Percentiles rank a stretch among this genome's conserved stretches.
phyloP scores from a whole-genome alignment of 169 alveolate species.

The Eimeria brunetti region DNA sequence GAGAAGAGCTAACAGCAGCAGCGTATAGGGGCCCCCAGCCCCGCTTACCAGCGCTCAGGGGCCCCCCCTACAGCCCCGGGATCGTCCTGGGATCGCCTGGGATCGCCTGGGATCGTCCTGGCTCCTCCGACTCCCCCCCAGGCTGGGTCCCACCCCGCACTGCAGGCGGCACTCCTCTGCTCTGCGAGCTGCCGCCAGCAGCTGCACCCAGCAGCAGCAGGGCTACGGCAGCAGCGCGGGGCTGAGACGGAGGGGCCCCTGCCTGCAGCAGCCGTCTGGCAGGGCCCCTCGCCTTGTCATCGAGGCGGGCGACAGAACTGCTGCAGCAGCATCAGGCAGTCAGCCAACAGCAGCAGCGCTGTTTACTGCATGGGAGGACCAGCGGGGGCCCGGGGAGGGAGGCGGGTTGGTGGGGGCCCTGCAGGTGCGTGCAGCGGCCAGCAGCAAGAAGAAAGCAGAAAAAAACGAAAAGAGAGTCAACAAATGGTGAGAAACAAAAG shows the following conservation, averaged over 20 bases:
- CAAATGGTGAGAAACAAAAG: not conserved
- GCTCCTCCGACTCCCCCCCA: no score
- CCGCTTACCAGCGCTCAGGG: no score
- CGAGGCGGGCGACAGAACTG: not conserved
- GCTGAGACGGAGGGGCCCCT: not conserved
- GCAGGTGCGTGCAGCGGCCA: not conserved
- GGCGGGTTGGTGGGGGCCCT: not conserved
- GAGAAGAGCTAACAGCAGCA: no score
- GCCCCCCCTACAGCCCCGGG: no score
- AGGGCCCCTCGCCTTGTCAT: not conserved
- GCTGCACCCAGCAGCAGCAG: not conserved
- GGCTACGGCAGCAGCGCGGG: no score
- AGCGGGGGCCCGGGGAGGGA: not conserved
- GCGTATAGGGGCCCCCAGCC: no score
- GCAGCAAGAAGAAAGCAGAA: not conserved
- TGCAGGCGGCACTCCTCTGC: no score
- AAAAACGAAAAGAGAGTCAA: not conserved
- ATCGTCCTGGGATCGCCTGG: no score
- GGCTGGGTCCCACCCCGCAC: no score
- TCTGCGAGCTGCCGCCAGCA: not conserved
- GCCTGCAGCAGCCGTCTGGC: not conserved
- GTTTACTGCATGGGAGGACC: not conserved
- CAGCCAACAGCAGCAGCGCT: not conserved
- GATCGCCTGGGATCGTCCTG: no score
- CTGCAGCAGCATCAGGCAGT: not conserved